phyloP scores from a whole-genome alignment of 1,284 basidiomycete species.

The Austropuccinia psidii region DNA sequence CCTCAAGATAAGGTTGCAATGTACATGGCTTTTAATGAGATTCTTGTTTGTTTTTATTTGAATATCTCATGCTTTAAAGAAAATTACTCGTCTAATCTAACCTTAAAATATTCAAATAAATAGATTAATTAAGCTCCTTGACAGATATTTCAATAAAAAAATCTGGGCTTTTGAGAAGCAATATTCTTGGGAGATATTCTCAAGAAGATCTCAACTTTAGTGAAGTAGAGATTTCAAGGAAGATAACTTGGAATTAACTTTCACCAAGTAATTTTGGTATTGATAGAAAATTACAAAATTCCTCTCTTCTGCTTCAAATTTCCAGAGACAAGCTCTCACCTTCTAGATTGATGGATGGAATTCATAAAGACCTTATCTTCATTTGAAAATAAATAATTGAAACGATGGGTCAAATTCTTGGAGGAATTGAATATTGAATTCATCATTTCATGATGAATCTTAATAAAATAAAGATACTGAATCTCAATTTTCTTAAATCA shows the following conservation, averaged over 20 bases:
- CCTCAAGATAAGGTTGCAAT: neutral
- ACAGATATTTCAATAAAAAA: constrained; percentile 43
- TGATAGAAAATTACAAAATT: neutral
- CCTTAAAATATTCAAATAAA: neutral
- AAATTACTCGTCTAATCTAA: no score
- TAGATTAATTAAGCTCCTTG: constrained; percentile 40
- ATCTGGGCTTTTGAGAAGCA: no score
- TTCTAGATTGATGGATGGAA: neutral
- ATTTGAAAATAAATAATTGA: no score
- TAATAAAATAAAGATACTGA: no score
- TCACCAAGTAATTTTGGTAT: neutral
- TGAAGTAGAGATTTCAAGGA: constrained; percentile 43
- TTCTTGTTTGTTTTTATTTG: neutral
- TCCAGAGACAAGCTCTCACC: neutral
- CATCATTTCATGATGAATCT: no score
- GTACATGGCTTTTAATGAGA: neutral
- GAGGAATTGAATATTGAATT: no score
- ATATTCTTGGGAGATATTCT: neutral
- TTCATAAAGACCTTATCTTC: neutral
- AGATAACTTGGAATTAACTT: neutral
- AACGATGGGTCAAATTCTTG: no score
- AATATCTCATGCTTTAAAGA: no score
- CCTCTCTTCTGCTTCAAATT: neutral
- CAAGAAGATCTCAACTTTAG: neutral
- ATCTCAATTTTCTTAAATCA: no score